Evolutionary conservation across 306 rosid genomes (phyloP), one percentile per base, ranked within the genome.

Genomic region (Hylodesmum podocarpum): DNA sequence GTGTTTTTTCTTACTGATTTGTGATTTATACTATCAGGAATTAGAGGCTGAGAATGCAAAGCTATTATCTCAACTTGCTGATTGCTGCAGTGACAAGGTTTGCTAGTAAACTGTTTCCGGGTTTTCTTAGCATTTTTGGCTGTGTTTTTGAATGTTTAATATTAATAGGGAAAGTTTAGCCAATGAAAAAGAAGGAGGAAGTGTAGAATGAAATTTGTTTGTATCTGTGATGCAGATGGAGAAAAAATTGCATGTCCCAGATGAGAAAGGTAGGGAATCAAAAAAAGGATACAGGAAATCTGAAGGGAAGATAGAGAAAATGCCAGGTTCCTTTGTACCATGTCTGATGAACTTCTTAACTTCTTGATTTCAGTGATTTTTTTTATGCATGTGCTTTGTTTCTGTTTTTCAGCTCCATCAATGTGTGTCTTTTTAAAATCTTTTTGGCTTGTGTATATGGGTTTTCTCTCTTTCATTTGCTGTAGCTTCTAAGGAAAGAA

Each of bases 41-140:
- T 82, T 88, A 76, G 93, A 90, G 83, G 88, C 80, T 49, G 86
- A 87, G 80, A 95, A 92, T 66, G 83, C 86, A 28, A 81, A 86
- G 50, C 85, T 92, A 36, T 83, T 84, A 54, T 81, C 96, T 41
- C 91, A 54, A 65, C 90, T 95, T 40, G 81, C 90, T 61, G 77
- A 57, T 72, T 84, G 91, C 46, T 57, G 19, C 58, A 79, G 87
- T 80, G 75, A 61, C 10, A 55, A 89, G 97, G 97, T 90, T 81
- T 58, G 78, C 83, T 67, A 34, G 43, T 43, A 4, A 27, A 25
- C 74, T 81, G 27, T 79, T 28, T 64, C 37, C 2, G 18, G 1
- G 18, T 77, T 65, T 19, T 47, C 47, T 43, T 29, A 6, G 72
- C 36, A 24, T 64, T 72, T 72, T 50, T 43, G 4, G 22, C 49